Evolutionary conservation across 441 rosid genomes (phyloP).

Genomic region (Bocquillonia castaneifolia): DNA sequence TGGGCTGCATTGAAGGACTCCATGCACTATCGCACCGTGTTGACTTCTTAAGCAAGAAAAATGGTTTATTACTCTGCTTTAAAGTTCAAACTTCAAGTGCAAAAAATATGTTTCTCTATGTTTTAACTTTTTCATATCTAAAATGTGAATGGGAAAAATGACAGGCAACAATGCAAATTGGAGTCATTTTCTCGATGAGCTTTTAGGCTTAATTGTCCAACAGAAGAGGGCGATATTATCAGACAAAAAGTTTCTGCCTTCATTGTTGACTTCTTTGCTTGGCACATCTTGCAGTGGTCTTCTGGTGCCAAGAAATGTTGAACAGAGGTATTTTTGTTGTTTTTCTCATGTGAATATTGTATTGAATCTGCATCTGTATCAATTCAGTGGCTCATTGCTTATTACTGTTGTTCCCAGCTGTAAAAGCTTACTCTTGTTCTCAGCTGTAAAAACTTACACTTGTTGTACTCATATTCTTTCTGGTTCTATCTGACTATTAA

Average conservation of each 20-base stretch:
- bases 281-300: constrained; percentile 54
- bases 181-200: constrained; percentile 64
- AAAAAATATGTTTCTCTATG: constrained; percentile 1
- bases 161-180: constrained; percentile 71
- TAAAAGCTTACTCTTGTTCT: background rate
- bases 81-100: background rate
- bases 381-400: background rate
- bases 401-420: background rate
- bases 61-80: constrained; percentile 55
- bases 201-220: constrained; percentile 73
- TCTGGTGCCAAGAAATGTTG: constrained; percentile 64
- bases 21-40: constrained; percentile 46
- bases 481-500: background rate
- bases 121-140: constrained; percentile 13
- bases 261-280: constrained; percentile 72
- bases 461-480: background rate
- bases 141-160: constrained; percentile 25
- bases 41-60: constrained; percentile 75
- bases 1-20: constrained; percentile 74
- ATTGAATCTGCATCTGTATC: background rate
- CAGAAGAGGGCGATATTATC: constrained; percentile 76
- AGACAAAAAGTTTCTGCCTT: constrained; percentile 68
- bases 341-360: constrained; percentile 2
- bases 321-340: constrained; percentile 48
- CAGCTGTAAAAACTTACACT: too few species aligned